These are phyloP conservation scores for Puccinia brachypodii DNA, from an alignment of 1,284 basidiomycete species.

Conservation along the genomic window DNA sequence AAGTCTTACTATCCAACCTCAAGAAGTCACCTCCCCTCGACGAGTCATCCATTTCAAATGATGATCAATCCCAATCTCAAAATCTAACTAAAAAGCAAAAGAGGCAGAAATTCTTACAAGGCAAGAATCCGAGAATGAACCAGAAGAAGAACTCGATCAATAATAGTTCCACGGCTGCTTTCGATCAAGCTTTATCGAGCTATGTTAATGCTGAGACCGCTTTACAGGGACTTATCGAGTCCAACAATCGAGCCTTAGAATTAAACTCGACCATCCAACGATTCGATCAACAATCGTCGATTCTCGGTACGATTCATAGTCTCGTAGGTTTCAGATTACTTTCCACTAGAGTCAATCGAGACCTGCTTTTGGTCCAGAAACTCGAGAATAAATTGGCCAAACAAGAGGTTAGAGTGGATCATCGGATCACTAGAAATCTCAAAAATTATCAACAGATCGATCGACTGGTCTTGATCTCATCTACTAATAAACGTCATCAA, in stretches of 20 bases:
- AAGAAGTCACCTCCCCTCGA: neutral
- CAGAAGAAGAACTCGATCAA: neutral
- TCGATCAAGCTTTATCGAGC: conserved; percentile 7
- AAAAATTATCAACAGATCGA: conserved; percentile 17
- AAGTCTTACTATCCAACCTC: conserved; percentile 12
- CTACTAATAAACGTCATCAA: neutral
- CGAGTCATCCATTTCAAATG: neutral
- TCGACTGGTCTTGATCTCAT: neutral
- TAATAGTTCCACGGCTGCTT: neutral
- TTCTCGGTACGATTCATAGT: neutral
- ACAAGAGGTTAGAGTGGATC: neutral
- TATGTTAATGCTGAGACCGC: conserved; percentile 16
- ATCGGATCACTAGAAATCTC: neutral
- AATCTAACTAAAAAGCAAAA: conserved; percentile 6
- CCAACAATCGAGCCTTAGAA: conserved; percentile 25
- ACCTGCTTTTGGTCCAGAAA: conserved; percentile 7
- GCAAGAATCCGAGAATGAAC: conserved; percentile 23
- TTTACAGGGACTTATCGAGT: conserved; percentile 10
- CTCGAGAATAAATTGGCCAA: conserved; percentile 6
- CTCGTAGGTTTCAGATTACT: conserved; percentile 20
- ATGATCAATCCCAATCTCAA: neutral
- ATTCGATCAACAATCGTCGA: conserved; percentile 20
- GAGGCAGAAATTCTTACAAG: conserved; percentile 16
- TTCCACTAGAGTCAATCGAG: conserved; percentile 33
- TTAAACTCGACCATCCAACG: conserved; percentile 6